Percentiles rank a stretch among this genome's conserved stretches.
phyloP scores from a whole-genome alignment of 2,329 filamentous ascomycete species.

The Penicillium sp. region DNA sequence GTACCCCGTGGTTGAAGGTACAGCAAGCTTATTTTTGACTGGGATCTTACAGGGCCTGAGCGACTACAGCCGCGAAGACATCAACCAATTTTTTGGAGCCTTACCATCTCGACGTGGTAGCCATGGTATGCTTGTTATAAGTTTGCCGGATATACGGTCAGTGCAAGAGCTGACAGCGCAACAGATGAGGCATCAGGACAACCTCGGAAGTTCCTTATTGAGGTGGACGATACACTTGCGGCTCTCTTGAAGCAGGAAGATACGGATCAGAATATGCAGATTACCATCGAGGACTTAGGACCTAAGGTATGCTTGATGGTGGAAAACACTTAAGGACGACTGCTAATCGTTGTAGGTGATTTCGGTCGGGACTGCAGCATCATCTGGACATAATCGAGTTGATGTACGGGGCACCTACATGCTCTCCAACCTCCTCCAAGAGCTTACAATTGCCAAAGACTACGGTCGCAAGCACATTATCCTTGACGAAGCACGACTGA shows the following conservation, averaged over 20 bases:
- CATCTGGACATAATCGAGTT: constrained; percentile 80
- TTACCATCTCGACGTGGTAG: constrained; percentile 42
- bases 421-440: constrained; percentile 93
- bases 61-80: constrained; percentile 37
- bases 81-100: constrained; percentile 35
- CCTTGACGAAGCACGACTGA: constrained; percentile 84
- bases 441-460: constrained; percentile 87
- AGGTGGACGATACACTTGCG: constrained; percentile 80
- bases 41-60: constrained; percentile 32
- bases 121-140: constrained; percentile 37
- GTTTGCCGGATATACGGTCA: not conserved
- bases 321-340: not conserved
- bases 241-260: constrained; percentile 82
- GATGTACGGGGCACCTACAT: constrained; percentile 96
- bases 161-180: constrained; percentile 13
- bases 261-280: constrained; percentile 91
- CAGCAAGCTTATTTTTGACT: constrained; percentile 13
- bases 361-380: constrained; percentile 78
- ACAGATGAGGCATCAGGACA: constrained; percentile 70
- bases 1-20: constrained; percentile 13
- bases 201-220: constrained; percentile 77
- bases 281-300: constrained; percentile 92
- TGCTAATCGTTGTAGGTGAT: constrained; percentile 60
- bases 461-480: constrained; percentile 86
- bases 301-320: constrained; percentile 64